Percentiles rank a stretch among this genome's conserved stretches.
phyloP scores from a whole-genome alignment of 2,329 filamentous ascomycete species.

The Nemania serpens region DNA sequence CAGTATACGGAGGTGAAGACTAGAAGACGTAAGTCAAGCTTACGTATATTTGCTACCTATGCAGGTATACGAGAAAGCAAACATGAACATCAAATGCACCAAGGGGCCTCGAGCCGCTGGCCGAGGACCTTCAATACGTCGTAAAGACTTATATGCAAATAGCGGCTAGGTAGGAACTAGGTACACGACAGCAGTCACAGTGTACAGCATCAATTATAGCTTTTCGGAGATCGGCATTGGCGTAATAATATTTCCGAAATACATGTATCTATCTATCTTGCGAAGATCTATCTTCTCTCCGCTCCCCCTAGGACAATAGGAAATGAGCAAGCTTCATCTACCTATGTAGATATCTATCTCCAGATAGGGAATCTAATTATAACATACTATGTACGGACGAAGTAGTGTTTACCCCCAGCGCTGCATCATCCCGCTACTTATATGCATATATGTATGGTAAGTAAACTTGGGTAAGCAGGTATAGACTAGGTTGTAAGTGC shows the following conservation, averaged over 20 bases:
- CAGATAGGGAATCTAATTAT: no score
- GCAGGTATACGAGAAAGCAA: conserved; percentile 23
- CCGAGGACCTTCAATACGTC: not conserved
- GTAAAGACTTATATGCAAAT: not conserved
- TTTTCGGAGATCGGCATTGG: conserved; percentile 15
- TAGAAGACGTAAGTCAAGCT: conserved; percentile 10
- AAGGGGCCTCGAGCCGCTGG: no score
- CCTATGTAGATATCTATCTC: not conserved
- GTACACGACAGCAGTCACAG: no score
- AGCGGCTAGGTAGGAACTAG: no score
- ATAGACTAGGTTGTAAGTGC: not conserved
- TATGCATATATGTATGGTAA: not conserved
- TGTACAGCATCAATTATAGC: not conserved
- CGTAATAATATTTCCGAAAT: conserved; percentile 4
- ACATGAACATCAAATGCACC: no score
- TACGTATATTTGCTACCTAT: conserved; percentile 14
- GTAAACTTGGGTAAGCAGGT: no score
- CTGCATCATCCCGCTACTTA: no score
- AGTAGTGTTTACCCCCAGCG: no score
- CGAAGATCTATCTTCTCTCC: no score
- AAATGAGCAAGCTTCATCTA: not conserved
- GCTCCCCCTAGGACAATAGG: not conserved
- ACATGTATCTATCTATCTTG: not conserved
- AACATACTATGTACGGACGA: no score
- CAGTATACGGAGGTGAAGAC: not conserved